Evolutionary conservation across 2,329 filamentous ascomycete species (phyloP).

Genomic region (Monosporascus sp.): DNA sequence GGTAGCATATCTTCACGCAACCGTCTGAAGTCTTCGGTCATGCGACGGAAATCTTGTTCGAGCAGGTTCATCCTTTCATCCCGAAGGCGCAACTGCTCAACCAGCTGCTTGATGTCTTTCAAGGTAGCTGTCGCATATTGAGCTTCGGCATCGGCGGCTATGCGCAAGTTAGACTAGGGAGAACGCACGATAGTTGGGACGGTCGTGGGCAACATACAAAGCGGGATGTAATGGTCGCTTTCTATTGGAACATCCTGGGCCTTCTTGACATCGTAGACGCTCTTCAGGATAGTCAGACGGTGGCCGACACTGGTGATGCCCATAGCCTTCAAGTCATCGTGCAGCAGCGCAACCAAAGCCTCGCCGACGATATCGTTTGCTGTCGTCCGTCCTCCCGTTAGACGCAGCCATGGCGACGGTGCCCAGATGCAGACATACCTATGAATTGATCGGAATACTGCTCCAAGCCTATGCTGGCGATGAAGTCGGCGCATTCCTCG

Average conservation of each 20-base stretch:
- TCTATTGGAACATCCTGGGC: slow-evolving; percentile 89
- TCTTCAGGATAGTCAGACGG: slow-evolving; percentile 89
- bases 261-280: slow-evolving; percentile 92
- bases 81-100: slow-evolving; percentile 80
- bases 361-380: slow-evolving; percentile 95
- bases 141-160: slow-evolving; percentile 83
- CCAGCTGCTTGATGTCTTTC: slow-evolving; percentile 86
- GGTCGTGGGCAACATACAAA: slow-evolving; percentile 57
- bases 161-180: slow-evolving; percentile 6
- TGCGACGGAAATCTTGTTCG: slow-evolving; percentile 74
- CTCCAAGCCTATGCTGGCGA: slow-evolving; percentile 69
- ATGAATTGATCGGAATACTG: slow-evolving; percentile 81
- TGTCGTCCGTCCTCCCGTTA: slow-evolving; percentile 31
- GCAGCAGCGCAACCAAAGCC: slow-evolving; percentile 78
- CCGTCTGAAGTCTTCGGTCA: slow-evolving; percentile 83
- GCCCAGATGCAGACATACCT: slow-evolving; percentile 48
- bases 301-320: slow-evolving; percentile 90
- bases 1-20: slow-evolving; percentile 88
- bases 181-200: background rate
- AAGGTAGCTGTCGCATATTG: slow-evolving; percentile 84
- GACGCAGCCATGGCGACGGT: slow-evolving; percentile 11
- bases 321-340: slow-evolving; percentile 94
- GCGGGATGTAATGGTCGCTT: slow-evolving; percentile 85
- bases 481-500: slow-evolving; percentile 86
- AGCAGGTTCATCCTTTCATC: slow-evolving; percentile 84